phyloP scores from a whole-genome alignment of 2,329 filamentous ascomycete species.

The Paraconiothyrium sp. region DNA sequence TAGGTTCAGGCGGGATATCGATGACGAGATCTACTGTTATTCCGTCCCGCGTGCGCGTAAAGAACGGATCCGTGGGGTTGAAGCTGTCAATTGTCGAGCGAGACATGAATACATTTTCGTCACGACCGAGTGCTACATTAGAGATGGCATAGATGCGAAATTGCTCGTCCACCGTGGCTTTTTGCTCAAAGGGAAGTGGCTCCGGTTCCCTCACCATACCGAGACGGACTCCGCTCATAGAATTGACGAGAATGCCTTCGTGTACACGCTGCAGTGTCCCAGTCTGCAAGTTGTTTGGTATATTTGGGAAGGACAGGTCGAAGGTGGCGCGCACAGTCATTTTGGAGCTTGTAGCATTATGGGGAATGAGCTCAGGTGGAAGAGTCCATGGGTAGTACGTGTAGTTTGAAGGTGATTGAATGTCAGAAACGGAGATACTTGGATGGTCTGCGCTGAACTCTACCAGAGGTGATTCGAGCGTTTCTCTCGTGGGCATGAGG shows the following conservation, averaged over 20 bases:
- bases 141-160: conserved; percentile 85
- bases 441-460: conserved; percentile 64
- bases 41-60: conserved; percentile 78
- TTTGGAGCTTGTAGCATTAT: conserved; percentile 78
- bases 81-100: conserved; percentile 73
- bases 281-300: conserved; percentile 59
- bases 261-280: conserved; percentile 65
- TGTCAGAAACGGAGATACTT: conserved; percentile 64
- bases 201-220: conserved; percentile 73
- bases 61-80: conserved; percentile 82
- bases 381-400: conserved; percentile 95
- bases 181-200: conserved; percentile 50
- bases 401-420: conserved; percentile 74
- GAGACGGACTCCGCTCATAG: conserved; percentile 68
- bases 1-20: conserved; percentile 55
- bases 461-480: conserved; percentile 66
- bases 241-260: conserved; percentile 69
- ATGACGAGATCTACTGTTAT: conserved; percentile 78
- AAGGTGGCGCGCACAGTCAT: conserved; percentile 77
- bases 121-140: conserved; percentile 80
- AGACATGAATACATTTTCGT: conserved; percentile 85
- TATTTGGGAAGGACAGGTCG: conserved; percentile 71
- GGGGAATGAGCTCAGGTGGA: conserved; percentile 76
- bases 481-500: conserved; percentile 69
- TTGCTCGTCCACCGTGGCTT: conserved; percentile 46